Conservation (phyloP, 768 basidiomycete species). For the Leccinum obscurum region DNA sequence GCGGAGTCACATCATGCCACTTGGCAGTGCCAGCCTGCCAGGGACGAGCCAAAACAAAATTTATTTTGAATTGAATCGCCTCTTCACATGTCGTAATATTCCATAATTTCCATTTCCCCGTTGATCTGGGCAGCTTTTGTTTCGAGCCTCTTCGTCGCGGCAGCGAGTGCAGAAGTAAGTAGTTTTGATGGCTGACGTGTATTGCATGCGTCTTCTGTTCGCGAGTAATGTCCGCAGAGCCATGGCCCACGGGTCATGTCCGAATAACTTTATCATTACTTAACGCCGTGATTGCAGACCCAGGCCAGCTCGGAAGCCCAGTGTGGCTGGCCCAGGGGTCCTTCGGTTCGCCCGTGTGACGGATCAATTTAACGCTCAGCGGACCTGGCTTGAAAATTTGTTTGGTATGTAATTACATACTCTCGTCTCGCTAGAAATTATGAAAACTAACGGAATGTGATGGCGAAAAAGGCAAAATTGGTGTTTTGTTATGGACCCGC, state of each 20-base stretch:
- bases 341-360: slow-evolving; percentile 2
- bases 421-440: background rate
- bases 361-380: background rate
- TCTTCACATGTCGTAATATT: slow-evolving; percentile 7
- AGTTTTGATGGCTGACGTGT: background rate
- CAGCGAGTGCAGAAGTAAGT: background rate
- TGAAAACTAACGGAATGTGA: slow-evolving; percentile 21
- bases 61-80: slow-evolving; percentile 3
- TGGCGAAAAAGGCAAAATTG: slow-evolving; percentile 15
- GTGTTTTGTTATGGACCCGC: slow-evolving; percentile 7
- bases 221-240: background rate
- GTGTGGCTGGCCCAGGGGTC: background rate
- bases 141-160: background rate
- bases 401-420: background rate
- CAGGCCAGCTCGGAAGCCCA: background rate
- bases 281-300: background rate
- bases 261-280: background rate
- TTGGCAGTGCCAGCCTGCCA: background rate
- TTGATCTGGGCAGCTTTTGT: background rate
- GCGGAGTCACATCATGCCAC: background rate
- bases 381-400: slow-evolving; percentile 1
- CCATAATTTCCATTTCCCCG: slow-evolving; percentile 1
- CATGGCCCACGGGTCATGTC: background rate
- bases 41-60: background rate
- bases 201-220: background rate